A percentile compares a stretch with the other conserved stretches of the same genome.
These are phyloP conservation scores for Backusella westeae DNA, from an alignment of 192 early-diverging fungal genomes.

Conservation along the genomic window DNA sequence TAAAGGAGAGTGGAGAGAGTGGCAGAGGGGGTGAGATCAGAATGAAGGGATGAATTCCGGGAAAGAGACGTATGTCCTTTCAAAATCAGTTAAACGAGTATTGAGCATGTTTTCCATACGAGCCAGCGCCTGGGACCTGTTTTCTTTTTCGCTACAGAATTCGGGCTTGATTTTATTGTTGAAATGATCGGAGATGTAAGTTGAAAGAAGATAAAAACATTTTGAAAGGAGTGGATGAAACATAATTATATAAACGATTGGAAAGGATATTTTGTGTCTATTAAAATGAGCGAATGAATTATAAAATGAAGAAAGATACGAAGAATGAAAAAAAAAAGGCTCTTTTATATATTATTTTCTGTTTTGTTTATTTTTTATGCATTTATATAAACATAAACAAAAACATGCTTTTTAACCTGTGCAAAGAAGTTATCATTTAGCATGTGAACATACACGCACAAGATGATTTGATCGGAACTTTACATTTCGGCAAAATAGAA, in stretches of 20 bases:
- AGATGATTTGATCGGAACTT: background rate
- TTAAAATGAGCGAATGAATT: background rate
- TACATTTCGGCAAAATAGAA: background rate
- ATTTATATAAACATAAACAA: background rate
- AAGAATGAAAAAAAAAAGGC: background rate
- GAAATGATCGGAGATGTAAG: background rate
- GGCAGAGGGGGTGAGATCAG: background rate
- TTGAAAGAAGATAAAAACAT: background rate
- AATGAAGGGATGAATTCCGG: slow-evolving; percentile 2
- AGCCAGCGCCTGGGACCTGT: background rate
- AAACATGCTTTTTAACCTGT: background rate
- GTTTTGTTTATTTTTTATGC: background rate
- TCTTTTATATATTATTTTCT: background rate
- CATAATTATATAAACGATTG: background rate
- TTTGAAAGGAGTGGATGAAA: slow-evolving; percentile 2
- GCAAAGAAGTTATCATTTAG: background rate
- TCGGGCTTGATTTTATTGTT: background rate
- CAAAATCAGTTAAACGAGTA: background rate
- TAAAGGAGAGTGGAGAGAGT: background rate
- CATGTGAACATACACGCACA: background rate
- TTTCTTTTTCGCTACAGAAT: background rate
- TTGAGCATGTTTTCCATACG: background rate
- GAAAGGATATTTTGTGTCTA: background rate
- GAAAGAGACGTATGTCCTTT: slow-evolving; percentile 8
- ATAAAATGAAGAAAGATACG: background rate